Evolutionary conservation across 768 basidiomycete species (phyloP).

Genomic region (Crassisporium funariophilum): DNA sequence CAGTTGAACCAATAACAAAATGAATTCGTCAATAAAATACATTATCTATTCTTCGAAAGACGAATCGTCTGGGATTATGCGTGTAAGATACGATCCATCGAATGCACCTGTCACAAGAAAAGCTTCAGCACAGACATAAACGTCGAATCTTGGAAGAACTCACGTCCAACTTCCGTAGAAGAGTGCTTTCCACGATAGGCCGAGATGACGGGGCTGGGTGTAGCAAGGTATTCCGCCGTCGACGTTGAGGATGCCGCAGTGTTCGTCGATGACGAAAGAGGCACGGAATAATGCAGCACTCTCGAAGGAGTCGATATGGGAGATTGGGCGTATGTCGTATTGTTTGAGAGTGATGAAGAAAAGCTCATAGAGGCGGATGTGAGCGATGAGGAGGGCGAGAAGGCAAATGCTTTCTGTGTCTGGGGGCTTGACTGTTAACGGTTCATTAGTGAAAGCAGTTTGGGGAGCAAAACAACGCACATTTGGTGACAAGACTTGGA

Average conservation of each 20-base stretch:
- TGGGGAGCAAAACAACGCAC: conserved; percentile 23
- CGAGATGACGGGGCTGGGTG: conserved; percentile 45
- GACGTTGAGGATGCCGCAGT: conserved; percentile 37
- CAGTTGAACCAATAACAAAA: too few relatives aligned
- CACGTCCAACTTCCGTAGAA: conserved; percentile 39
- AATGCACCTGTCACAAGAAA: conserved; percentile 34
- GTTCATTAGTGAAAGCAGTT: background rate
- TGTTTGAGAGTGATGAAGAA: conserved; percentile 14
- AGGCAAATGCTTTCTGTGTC: conserved; percentile 45
- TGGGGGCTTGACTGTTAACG: conserved; percentile 40
- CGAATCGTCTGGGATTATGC: conserved; percentile 15
- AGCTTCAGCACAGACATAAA: background rate
- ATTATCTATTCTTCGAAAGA: conserved; percentile 15
- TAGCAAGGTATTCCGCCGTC: conserved; percentile 26
- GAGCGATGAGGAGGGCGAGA: conserved; percentile 38
- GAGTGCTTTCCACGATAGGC: conserved; percentile 45
- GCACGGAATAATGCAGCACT: conserved; percentile 37
- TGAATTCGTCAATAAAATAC: too few relatives aligned
- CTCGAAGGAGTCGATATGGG: conserved; percentile 44
- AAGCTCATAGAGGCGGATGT: conserved; percentile 24
- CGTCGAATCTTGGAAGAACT: conserved; percentile 13
- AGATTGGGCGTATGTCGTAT: conserved; percentile 35
- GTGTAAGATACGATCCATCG: conserved; percentile 41
- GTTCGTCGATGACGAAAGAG: conserved; percentile 31
- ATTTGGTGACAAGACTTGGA: conserved; percentile 43